Evolutionary conservation across 768 basidiomycete genomes (phyloP).

Genomic region (Auriculariales sp.): DNA sequence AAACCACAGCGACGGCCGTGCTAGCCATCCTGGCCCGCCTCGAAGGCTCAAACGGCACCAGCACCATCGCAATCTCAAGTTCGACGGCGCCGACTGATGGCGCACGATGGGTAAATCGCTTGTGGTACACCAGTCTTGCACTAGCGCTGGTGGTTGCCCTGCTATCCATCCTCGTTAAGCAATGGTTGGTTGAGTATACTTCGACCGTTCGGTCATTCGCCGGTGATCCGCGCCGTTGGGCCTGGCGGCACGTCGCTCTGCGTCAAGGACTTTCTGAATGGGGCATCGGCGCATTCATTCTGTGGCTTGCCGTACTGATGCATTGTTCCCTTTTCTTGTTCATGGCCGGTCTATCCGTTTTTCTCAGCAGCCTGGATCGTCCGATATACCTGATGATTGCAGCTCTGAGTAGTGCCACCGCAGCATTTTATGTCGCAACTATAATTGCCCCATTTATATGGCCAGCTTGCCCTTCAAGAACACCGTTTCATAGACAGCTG

Average conservation of each 20-base stretch:
- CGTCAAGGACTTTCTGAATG: background rate
- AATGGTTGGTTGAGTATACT: background rate
- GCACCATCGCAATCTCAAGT: too few relatives aligned
- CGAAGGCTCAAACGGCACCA: too few relatives aligned
- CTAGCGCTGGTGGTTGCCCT: background rate
- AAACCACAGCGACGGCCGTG: background rate
- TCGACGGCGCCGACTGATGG: too few relatives aligned
- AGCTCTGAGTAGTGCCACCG: too few relatives aligned
- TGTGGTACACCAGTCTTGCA: background rate
- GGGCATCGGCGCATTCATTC: background rate
- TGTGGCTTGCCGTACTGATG: background rate
- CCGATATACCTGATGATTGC: too few relatives aligned
- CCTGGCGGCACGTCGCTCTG: too few relatives aligned
- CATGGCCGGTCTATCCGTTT: background rate
- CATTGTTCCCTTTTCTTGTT: background rate
- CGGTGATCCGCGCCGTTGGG: background rate
- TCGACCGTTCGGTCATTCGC: background rate
- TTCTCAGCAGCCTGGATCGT: too few relatives aligned
- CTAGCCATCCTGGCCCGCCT: too few relatives aligned
- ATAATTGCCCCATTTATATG: too few relatives aligned
- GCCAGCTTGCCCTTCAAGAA: too few relatives aligned
- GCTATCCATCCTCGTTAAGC: background rate
- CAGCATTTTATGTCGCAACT: too few relatives aligned
- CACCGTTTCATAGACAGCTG: too few relatives aligned
- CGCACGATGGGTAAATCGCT: background rate